Base-by-base conservation (phyloP, 306 rosid genomes). In the Comarum palustre region DNA sequence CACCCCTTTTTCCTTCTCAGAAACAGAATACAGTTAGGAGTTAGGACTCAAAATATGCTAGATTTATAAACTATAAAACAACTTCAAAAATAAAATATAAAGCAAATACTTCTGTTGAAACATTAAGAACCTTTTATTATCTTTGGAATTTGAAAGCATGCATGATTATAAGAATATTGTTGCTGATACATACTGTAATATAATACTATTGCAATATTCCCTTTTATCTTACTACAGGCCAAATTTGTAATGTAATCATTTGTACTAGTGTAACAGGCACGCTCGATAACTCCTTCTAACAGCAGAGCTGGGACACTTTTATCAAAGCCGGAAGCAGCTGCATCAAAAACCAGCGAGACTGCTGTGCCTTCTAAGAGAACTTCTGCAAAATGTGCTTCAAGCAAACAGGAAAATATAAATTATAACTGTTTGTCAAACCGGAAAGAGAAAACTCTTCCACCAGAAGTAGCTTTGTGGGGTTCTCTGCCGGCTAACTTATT, bases 401-500 rank as follows among this genome's bases (percentile, higher is more conserved):
- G 67, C 57, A 93, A 86, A 78, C 91, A 84, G 77, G 97, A 84
- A 82, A 89, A 75, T 69, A 32, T 80, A 84, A 78, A 85, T 85
- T 68, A 34, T 48, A 91, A 85, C 36, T 68, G 75, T 60, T 43
- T 78, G 43, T 82, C 93, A 25, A 72, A 69, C 71, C 75, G 52
- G 57, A 87, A 77, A 84, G 87, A 82, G 17, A 91, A 82, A 78
- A 50, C 50, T 68, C 59, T 68, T 24, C 65, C 58, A 8, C 20
- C 83, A 0, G 97, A 91, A 73, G 68, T 84, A 31, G 73, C 79
- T 78, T 51, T 83, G 50, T 86, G 95, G 97, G 82, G 89, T 29
- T 83, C 89, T 77, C 84, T 89, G 82, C 91, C 99, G 41, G 71
- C 84, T 67, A 83, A 80, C 63, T 92, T 94, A 73, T 72, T 84